A percentile compares a stretch with the other conserved stretches of the same genome.
These are phyloP conservation scores for Termitomyces titanicus DNA, from an alignment of 768 basidiomycete species.

Conservation along the genomic window DNA sequence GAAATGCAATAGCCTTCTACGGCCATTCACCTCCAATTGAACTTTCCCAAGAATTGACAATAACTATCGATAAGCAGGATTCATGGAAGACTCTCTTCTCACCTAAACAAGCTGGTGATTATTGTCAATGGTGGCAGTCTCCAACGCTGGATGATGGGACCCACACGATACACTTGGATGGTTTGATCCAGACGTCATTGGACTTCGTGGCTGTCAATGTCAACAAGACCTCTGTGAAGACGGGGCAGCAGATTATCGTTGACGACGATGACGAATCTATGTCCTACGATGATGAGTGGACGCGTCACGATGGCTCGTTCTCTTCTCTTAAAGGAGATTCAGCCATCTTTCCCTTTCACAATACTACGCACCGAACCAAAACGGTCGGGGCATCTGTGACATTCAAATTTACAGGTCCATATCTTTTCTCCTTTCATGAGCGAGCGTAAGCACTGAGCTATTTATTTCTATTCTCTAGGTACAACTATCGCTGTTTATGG, in stretches of 20 bases:
- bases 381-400: neutral
- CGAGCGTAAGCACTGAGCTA: neutral
- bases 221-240: neutral
- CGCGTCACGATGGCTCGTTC: too few relatives aligned
- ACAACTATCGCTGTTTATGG: neutral
- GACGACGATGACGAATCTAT: neutral
- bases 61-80: neutral
- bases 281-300: neutral
- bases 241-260: constrained; percentile 1
- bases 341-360: neutral
- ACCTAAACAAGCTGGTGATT: neutral
- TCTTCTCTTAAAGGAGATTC: neutral
- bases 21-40: neutral
- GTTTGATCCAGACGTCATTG: neutral
- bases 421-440: neutral
- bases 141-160: neutral
- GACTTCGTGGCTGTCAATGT: neutral
- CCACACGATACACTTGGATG: neutral
- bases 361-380: neutral
- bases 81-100: neutral
- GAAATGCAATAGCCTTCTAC: neutral
- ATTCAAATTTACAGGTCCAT: constrained; percentile 1
- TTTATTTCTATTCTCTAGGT: neutral
- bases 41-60: neutral
- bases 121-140: constrained; percentile 8